Evolutionary conservation across 1,284 basidiomycete genomes (phyloP).

Genomic region (Hortiboletus rubellus): DNA sequence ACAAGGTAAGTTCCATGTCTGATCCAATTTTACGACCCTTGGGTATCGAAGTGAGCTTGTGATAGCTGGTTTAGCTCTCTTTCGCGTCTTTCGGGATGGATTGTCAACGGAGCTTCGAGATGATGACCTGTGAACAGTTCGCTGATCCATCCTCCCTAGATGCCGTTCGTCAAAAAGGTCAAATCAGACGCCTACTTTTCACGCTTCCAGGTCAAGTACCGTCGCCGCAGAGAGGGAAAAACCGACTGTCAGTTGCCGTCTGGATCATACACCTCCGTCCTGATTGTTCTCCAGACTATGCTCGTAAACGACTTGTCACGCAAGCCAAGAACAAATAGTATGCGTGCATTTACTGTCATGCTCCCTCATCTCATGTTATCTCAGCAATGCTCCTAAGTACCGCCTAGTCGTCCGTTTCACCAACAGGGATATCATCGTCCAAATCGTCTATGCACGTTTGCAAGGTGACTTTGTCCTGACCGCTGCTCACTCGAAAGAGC

Average conservation of each 20-base stretch:
- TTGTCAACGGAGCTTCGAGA: slow-evolving; percentile 18
- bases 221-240: slow-evolving; percentile 94
- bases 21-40: not conserved
- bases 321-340: slow-evolving; percentile 99
- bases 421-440: slow-evolving; percentile 89
- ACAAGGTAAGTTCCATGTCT: slow-evolving; percentile 53
- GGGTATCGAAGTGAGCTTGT: not conserved
- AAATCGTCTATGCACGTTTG: slow-evolving; percentile 96
- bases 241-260: slow-evolving; percentile 80
- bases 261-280: not conserved
- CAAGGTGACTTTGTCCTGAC: slow-evolving; percentile 95
- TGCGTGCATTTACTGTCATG: slow-evolving; percentile 24
- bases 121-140: slow-evolving; percentile 16
- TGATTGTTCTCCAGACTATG: slow-evolving; percentile 70
- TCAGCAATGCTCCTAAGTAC: slow-evolving; percentile 95
- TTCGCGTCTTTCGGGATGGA: slow-evolving; percentile 29
- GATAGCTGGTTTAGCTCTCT: not conserved
- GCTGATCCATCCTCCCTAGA: slow-evolving; percentile 45
- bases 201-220: slow-evolving; percentile 97
- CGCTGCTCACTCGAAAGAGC: slow-evolving; percentile 87
- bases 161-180: slow-evolving; percentile 88
- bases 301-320: slow-evolving; percentile 91
- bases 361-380: slow-evolving; percentile 10
- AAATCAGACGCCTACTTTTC: slow-evolving; percentile 96
- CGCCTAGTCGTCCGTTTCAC: slow-evolving; percentile 98